Conservation (phyloP, 2,329 filamentous ascomycete species). For the Colletotrichum tabaci region DNA sequence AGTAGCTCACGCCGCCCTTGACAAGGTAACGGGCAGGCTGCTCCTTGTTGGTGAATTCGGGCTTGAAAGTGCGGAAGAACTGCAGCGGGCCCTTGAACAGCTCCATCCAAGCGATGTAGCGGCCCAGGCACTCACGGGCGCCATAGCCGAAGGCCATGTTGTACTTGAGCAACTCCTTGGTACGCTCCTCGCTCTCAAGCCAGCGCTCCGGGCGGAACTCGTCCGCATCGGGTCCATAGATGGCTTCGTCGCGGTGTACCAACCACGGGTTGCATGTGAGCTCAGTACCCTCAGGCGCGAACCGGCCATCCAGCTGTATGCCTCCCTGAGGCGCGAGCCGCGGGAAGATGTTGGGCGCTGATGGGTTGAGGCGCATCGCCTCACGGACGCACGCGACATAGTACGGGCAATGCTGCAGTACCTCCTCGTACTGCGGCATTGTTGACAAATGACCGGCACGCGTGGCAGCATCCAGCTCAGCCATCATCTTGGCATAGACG, state of each 20-base stretch:
- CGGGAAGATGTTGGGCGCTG: constrained; percentile 66
- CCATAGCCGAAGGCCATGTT: constrained; percentile 67
- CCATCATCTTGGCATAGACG: constrained; percentile 63
- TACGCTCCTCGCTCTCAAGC: constrained; percentile 56
- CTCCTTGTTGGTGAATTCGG: constrained; percentile 48
- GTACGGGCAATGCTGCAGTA: constrained; percentile 59
- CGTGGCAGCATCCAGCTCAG: constrained; percentile 59
- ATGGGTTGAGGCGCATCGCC: constrained; percentile 64
- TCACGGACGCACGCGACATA: constrained; percentile 67
- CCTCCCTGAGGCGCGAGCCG: constrained; percentile 54
- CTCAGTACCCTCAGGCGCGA: constrained; percentile 56
- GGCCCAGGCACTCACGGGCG: constrained; percentile 61
- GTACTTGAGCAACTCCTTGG: constrained; percentile 61
- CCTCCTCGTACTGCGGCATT: constrained; percentile 59
- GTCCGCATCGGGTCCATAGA: constrained; percentile 60
- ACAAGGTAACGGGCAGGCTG: constrained; percentile 54
- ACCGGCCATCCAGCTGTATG: constrained; percentile 50
- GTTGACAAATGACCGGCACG: constrained; percentile 50
- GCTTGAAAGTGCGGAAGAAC: constrained; percentile 58
- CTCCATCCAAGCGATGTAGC: constrained; percentile 67
- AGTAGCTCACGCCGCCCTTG: constrained; percentile 59
- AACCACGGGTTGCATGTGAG: constrained; percentile 53
- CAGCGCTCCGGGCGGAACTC: constrained; percentile 66
- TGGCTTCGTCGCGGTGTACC: constrained; percentile 58
- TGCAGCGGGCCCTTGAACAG: constrained; percentile 61